These are phyloP conservation scores for Ormosia semicastrata DNA, from an alignment of 306 rosid genomes.

Conservation along the genomic window DNA sequence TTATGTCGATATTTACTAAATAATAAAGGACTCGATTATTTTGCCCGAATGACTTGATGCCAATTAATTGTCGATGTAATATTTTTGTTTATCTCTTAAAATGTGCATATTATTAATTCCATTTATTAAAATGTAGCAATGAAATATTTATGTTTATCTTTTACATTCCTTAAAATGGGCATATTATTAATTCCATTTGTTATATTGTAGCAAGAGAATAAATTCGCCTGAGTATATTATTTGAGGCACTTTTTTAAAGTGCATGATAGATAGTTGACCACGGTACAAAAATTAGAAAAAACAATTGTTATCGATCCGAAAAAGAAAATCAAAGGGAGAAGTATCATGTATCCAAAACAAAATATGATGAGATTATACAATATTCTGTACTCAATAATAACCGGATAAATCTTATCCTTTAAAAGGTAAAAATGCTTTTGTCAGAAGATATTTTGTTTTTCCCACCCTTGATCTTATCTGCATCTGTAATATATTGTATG, in stretches of 20 bases:
- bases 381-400: constrained; percentile 18
- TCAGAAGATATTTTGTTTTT: constrained; percentile 35
- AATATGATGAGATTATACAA: constrained; percentile 5
- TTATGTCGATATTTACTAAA: too few relatives aligned
- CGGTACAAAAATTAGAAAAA: neutral
- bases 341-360: constrained; percentile 5
- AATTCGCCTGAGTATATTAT: neutral
- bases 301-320: neutral
- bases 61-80: neutral
- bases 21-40: neutral
- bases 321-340: neutral
- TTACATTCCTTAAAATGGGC: neutral
- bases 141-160: too few relatives aligned
- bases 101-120: neutral
- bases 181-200: neutral
- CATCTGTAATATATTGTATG: constrained; percentile 16
- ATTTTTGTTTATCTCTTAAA: neutral
- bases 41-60: neutral
- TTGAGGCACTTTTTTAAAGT: neutral
- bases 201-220: neutral
- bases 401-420: constrained; percentile 18
- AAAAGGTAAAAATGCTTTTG: constrained; percentile 16
- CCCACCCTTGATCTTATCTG: constrained; percentile 33
- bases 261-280: neutral
- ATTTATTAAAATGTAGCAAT: too few relatives aligned